These are phyloP conservation scores for Penicillium taxi DNA, from an alignment of 495 filamentous ascomycete species.

Conservation along the genomic window DNA sequence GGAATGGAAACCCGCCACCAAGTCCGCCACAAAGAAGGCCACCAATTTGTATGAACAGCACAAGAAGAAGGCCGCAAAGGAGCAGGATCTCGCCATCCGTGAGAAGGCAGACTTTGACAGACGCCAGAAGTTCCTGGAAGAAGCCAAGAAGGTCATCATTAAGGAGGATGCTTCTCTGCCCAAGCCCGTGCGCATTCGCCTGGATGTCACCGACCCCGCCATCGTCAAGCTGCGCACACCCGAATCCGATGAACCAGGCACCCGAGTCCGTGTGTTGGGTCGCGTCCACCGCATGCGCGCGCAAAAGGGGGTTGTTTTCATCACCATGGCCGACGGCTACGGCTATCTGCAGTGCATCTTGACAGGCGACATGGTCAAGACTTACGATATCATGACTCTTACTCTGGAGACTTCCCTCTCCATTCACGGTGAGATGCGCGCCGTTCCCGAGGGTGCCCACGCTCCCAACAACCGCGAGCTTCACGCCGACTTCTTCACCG, in stretches of 20 bases:
- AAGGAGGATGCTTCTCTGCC: constrained; percentile 75
- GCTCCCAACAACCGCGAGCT: constrained; percentile 87
- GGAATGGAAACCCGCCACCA: constrained; percentile 75
- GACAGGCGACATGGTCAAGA: constrained; percentile 75
- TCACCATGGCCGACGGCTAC: constrained; percentile 82
- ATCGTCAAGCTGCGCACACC: constrained; percentile 53
- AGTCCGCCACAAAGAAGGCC: constrained; percentile 77
- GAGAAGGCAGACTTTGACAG: constrained; percentile 68
- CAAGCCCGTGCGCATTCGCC: constrained; percentile 64
- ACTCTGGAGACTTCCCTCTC: constrained; percentile 84
- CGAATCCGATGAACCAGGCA: constrained; percentile 52
- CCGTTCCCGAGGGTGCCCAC: constrained; percentile 67
- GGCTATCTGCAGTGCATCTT: constrained; percentile 86
- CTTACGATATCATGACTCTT: constrained; percentile 83
- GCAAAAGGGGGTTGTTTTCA: constrained; percentile 83
- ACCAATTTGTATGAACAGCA: constrained; percentile 60
- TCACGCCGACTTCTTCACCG: constrained; percentile 86
- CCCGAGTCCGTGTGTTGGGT: constrained; percentile 74
- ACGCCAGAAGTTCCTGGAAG: constrained; percentile 59
- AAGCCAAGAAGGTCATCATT: constrained; percentile 82
- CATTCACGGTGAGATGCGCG: constrained; percentile 80
- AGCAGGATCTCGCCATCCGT: constrained; percentile 55
- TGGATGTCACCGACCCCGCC: constrained; percentile 54
- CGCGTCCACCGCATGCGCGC: constrained; percentile 75
- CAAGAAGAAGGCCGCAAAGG: constrained; percentile 71